These are phyloP conservation scores for Talaromyces sp. DNA, from an alignment of 2,329 filamentous ascomycete genomes.

Conservation along the genomic window DNA sequence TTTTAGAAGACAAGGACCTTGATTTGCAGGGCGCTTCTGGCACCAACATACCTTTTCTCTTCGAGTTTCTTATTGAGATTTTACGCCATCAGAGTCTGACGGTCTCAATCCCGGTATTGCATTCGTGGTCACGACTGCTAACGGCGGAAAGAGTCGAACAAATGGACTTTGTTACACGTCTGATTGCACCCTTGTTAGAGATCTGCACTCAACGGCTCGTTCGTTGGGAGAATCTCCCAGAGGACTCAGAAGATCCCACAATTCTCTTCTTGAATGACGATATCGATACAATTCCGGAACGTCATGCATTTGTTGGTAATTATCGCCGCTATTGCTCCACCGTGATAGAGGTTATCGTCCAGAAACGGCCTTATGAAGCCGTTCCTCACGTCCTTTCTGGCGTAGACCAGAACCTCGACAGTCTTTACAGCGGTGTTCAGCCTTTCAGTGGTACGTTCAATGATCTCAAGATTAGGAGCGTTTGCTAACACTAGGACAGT, in stretches of 20 bases:
- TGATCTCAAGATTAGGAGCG: background rate
- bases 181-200: slow-evolving; percentile 73
- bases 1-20: slow-evolving; percentile 72
- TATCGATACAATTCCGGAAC: slow-evolving; percentile 88
- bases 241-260: slow-evolving; percentile 75
- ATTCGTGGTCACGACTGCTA: slow-evolving; percentile 83
- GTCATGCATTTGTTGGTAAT: slow-evolving; percentile 92
- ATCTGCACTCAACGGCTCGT: slow-evolving; percentile 79
- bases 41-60: slow-evolving; percentile 68
- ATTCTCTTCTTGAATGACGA: slow-evolving; percentile 84
- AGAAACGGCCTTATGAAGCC: slow-evolving; percentile 76
- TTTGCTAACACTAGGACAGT: slow-evolving; percentile 23
- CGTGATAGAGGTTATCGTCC: slow-evolving; percentile 81
- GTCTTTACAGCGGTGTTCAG: slow-evolving; percentile 68
- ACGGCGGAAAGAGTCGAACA: slow-evolving; percentile 65
- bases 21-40: slow-evolving; percentile 56
- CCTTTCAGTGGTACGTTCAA: slow-evolving; percentile 59
- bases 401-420: slow-evolving; percentile 68
- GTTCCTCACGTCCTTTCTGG: slow-evolving; percentile 80
- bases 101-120: slow-evolving; percentile 86
- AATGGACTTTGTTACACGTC: slow-evolving; percentile 53
- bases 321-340: slow-evolving; percentile 87
- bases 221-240: slow-evolving; percentile 80
- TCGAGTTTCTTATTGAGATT: slow-evolving; percentile 74
- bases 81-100: slow-evolving; percentile 82